These are phyloP conservation scores for Tetrahymena elliotti DNA, from an alignment of 73 alveolate species.

Conservation along the genomic window DNA sequence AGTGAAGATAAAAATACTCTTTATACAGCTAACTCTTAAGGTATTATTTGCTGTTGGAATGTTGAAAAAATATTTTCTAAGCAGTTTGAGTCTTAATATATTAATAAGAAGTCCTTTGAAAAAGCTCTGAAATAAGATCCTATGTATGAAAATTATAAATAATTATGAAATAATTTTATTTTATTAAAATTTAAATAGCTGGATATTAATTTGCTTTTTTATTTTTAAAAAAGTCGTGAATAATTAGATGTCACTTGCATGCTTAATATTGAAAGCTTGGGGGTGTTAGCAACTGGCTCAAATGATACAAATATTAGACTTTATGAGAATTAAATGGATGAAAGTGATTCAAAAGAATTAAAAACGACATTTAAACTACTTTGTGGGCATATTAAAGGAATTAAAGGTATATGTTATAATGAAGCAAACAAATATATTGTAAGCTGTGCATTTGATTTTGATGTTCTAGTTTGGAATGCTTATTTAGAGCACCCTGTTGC, in stretches of 20 bases:
- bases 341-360: not conserved
- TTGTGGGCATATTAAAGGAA: conserved; percentile 29
- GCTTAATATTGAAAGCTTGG: conserved; percentile 19
- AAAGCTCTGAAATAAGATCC: not conserved
- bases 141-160: not conserved
- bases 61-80: not conserved
- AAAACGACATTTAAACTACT: not conserved
- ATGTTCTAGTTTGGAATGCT: conserved; percentile 20
- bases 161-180: too few species aligned
- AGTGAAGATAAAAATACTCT: not conserved
- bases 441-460: conserved; percentile 19
- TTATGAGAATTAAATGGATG: conserved; percentile 1
- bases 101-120: not conserved
- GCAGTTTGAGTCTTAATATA: not conserved
- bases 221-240: not conserved
- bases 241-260: conserved; percentile 13
- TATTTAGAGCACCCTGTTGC: conserved; percentile 44
- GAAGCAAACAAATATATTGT: conserved; percentile 7
- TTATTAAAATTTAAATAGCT: too few species aligned
- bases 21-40: not conserved
- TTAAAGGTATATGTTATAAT: conserved; percentile 9
- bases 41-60: not conserved
- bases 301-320: conserved; percentile 24
- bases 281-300: conserved; percentile 20
- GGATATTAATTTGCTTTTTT: not conserved